A percentile compares a stretch with the other conserved stretches of the same genome.
Evolutionary conservation across 106 monocot genomes (phyloP).

Genomic region (Apostasia shenzhenica): DNA sequence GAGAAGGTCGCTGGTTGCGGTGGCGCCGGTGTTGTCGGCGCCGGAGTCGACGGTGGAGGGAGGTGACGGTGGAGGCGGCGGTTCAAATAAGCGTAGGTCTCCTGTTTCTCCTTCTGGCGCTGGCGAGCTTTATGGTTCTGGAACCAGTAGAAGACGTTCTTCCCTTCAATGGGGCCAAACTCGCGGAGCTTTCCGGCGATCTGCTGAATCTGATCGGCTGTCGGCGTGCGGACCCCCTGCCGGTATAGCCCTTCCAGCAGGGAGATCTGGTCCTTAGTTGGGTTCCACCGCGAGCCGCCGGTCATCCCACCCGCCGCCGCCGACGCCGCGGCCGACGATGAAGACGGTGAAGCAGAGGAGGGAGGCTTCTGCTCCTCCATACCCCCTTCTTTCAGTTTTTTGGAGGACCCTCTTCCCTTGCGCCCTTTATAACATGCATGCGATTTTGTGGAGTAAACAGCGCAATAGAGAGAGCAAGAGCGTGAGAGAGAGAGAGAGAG

Average conservation of each 20-base stretch:
- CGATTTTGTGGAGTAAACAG: no score
- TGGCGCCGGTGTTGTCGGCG: not conserved
- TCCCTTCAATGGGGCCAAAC: constrained; percentile 75
- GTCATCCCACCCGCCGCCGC: not conserved
- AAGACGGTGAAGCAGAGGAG: constrained; percentile 2
- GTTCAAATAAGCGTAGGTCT: constrained; percentile 53
- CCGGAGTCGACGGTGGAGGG: not conserved
- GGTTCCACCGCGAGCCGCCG: constrained; percentile 52
- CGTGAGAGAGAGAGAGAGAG: not conserved
- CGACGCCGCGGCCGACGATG: constrained; percentile 2
- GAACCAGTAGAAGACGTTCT: constrained; percentile 99
- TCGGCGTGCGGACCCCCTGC: constrained; percentile 77
- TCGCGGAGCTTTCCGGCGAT: constrained; percentile 57
- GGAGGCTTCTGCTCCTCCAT: constrained; percentile 8
- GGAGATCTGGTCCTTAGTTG: constrained; percentile 80
- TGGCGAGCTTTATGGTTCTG: constrained; percentile 96
- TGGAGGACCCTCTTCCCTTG: no score
- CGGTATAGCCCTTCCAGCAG: constrained; percentile 64
- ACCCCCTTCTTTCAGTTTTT: not conserved
- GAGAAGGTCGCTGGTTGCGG: not conserved
- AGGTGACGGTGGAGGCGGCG: constrained; percentile 25
- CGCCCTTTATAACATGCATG: no score
- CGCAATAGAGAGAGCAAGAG: no score
- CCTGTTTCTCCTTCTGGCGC: constrained; percentile 79
- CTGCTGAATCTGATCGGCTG: constrained; percentile 83